Base-by-base conservation (phyloP, 768 basidiomycete genomes). In the Hydnomerulius pinastri region DNA sequence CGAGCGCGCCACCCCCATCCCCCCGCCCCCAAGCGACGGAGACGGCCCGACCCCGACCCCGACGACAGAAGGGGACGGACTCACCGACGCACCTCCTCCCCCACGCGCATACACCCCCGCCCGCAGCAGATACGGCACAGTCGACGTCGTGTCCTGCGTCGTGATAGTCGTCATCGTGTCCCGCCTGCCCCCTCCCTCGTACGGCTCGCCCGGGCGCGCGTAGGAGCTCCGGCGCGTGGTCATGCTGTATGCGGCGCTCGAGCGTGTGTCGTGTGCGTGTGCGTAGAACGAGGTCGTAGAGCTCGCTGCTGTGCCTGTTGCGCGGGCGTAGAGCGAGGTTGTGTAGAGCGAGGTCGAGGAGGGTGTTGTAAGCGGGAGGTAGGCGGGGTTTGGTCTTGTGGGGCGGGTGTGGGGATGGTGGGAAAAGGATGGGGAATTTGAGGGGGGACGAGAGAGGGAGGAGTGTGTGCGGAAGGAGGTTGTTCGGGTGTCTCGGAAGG, bases 311-410 rank as follows among this genome's bases (percentile, higher is more conserved):
- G n/a, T n/a, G n/a, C 33, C 25, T 13, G 43, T 35, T 3, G 58
- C 53, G 15, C 15, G 56, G 4, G 50, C 41, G 43, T 62, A 62
- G 24, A 62, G 45, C 6, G 61, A 62, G 11, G 37, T 43, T 29
- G 38, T 48, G 15, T 56, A 40, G 48, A 54, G 4, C 55, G 55
- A 15, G 53, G 57, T 33, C 55, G 24, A 9, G 55, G 58, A 43
- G 30, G 61, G 55, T 27, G 52, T 56, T 3, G 51, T 53, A 23
- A 43, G 48, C 49, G 61, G 57, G 40, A 55, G 56, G 17, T 56
- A 39, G 6, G 60, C 57, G 1, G 57, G 61, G 17, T 41, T 53
- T 8, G 62, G 53, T 0, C 59, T 48, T 24, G 53, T 17, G n/a
- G 46, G 50, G 1, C 55, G 15, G 3, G 41, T 8, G 25, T 10